These are phyloP conservation scores for Phialemoniopsis sp. DNA, from an alignment of 2,329 filamentous ascomycete species.

Conservation along the genomic window DNA sequence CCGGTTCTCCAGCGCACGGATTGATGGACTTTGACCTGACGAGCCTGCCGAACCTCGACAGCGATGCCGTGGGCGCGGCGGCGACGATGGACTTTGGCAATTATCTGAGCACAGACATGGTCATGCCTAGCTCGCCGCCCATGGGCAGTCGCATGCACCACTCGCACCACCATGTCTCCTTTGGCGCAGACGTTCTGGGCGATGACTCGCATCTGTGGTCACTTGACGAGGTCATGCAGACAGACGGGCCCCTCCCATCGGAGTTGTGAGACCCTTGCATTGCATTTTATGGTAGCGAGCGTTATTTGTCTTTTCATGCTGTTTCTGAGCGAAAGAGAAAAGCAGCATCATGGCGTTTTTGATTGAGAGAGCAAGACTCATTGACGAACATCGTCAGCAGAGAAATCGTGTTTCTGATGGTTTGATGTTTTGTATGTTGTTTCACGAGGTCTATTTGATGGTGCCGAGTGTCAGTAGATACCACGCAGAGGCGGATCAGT, in stretches of 20 bases:
- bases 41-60: constrained; percentile 31
- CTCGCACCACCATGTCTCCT: constrained; percentile 9
- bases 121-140: constrained; percentile 46
- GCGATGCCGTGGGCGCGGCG: constrained; percentile 19
- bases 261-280: no score
- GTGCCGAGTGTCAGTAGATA: no score
- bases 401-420: no score
- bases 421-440: no score
- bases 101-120: constrained; percentile 41
- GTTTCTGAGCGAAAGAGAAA: no score
- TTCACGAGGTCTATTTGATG: no score
- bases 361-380: no score
- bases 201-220: constrained; percentile 15
- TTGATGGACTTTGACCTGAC: constrained; percentile 38
- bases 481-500: no score
- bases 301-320: no score
- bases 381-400: no score
- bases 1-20: constrained; percentile 28
- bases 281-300: no score
- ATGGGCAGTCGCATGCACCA: constrained; percentile 14
- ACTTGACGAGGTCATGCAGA: constrained; percentile 7
- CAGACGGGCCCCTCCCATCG: constrained; percentile 8
- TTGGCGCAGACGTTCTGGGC: constrained; percentile 14
- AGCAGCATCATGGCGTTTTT: no score
- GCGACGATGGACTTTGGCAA: constrained; percentile 41